Conservation (phyloP, 2,329 filamentous ascomycete genomes). For the Exophiala mesophila region DNA sequence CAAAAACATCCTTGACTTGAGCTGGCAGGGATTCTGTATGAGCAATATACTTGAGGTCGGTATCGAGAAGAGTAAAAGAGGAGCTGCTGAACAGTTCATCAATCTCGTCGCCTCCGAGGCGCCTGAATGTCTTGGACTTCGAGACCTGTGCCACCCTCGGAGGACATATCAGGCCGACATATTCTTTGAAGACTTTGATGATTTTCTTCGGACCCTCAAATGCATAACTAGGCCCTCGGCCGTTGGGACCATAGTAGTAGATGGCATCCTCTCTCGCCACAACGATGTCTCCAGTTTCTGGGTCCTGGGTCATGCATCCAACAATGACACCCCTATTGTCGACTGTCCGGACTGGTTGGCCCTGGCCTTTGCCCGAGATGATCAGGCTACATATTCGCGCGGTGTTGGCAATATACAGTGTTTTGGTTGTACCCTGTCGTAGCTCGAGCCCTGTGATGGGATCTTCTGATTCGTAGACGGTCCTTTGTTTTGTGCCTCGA, state of each 20-base stretch:
- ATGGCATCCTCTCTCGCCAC: slow-evolving; percentile 94
- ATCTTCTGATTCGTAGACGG: slow-evolving; percentile 94
- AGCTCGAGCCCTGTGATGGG: slow-evolving; percentile 90
- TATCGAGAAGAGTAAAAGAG: slow-evolving; percentile 86
- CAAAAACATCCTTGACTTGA: slow-evolving; percentile 72
- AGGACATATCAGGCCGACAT: slow-evolving; percentile 80
- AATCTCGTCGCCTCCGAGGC: slow-evolving; percentile 66
- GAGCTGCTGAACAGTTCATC: slow-evolving; percentile 82
- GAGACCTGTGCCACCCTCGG: slow-evolving; percentile 54
- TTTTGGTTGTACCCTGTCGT: slow-evolving; percentile 59
- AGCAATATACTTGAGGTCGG: slow-evolving; percentile 81
- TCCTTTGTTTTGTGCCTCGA: slow-evolving; percentile 85
- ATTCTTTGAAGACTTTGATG: slow-evolving; percentile 74
- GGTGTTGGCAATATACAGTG: slow-evolving; percentile 88
- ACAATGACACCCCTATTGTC: slow-evolving; percentile 87
- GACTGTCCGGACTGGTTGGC: slow-evolving; percentile 78
- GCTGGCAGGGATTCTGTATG: slow-evolving; percentile 82
- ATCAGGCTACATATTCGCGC: slow-evolving; percentile 79
- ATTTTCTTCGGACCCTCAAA: slow-evolving; percentile 88
- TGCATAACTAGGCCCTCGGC: slow-evolving; percentile 79
- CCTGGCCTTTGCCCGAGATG: slow-evolving; percentile 83
- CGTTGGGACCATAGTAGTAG: slow-evolving; percentile 84
- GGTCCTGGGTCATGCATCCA: slow-evolving; percentile 91
- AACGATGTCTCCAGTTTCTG: slow-evolving; percentile 73
- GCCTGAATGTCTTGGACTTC: slow-evolving; percentile 59